Evolutionary conservation across 345 rosid genomes (phyloP).

Genomic region (Anastatica hierochuntica): DNA sequence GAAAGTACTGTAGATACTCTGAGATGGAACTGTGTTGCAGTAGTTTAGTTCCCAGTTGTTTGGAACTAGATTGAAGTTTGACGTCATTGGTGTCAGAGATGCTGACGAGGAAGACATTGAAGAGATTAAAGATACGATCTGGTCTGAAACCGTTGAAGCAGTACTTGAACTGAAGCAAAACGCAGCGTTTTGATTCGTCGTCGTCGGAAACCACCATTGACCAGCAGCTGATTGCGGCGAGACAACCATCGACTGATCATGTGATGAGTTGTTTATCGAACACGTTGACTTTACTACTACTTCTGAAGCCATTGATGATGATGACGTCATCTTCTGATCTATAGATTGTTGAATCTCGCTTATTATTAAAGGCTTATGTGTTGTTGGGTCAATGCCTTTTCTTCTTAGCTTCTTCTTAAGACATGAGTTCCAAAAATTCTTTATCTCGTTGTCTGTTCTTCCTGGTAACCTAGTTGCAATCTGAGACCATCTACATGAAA

Average conservation of each 20-base stretch:
- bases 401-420: slow-evolving; percentile 46
- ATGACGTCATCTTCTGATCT: slow-evolving; percentile 26
- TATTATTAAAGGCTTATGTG: slow-evolving; percentile 44
- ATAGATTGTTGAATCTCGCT: slow-evolving; percentile 38
- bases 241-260: slow-evolving; percentile 26
- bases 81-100: slow-evolving; percentile 34
- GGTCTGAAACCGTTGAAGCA: slow-evolving; percentile 31
- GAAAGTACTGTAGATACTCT: slow-evolving; percentile 20
- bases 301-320: too few relatives aligned
- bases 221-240: slow-evolving; percentile 21
- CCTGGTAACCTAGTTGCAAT: slow-evolving; percentile 60
- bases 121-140: slow-evolving; percentile 24
- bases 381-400: slow-evolving; percentile 54
- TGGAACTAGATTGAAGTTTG: slow-evolving; percentile 50
- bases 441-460: slow-evolving; percentile 65
- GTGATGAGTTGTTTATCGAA: slow-evolving; percentile 16
- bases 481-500: slow-evolving; percentile 47
- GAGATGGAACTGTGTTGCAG: slow-evolving; percentile 22
- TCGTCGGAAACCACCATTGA: slow-evolving; percentile 13
- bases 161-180: slow-evolving; percentile 31
- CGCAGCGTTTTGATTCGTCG: slow-evolving; percentile 21
- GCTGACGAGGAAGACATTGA: slow-evolving; percentile 34
- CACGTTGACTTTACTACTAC: slow-evolving; percentile 28
- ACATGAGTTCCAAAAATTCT: slow-evolving; percentile 55
- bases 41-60: slow-evolving; percentile 29